Evolutionary conservation across 345 rosid species (phyloP).

Genomic region (Ailanthus altissimus): DNA sequence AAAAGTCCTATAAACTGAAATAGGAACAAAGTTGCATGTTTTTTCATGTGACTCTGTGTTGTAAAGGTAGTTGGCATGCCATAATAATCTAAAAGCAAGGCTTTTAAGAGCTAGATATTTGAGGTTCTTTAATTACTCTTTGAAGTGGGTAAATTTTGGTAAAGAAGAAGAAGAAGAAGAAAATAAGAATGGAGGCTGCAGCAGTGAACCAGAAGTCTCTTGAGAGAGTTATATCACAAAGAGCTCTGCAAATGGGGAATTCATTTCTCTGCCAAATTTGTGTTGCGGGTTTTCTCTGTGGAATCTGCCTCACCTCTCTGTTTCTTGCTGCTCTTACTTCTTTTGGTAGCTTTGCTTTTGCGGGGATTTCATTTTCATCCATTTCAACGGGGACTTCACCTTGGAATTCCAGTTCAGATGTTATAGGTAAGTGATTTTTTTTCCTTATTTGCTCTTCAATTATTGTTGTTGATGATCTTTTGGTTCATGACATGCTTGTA

Average conservation of each 20-base stretch:
- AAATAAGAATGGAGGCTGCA: conserved; percentile 51
- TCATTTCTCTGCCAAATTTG: conserved; percentile 94
- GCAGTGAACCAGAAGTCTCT: conserved; percentile 57
- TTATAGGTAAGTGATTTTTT: conserved; percentile 47
- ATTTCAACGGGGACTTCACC: conserved; percentile 44
- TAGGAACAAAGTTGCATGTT: not conserved
- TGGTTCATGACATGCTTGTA: not conserved
- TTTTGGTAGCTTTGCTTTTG: conserved; percentile 55
- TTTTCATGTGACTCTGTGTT: conserved; percentile 32
- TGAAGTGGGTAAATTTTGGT: not conserved
- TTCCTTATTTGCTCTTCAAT: not conserved
- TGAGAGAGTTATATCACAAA: conserved; percentile 82
- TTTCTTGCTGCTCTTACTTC: conserved; percentile 86
- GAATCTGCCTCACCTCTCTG: conserved; percentile 81
- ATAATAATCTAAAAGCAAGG: conserved; percentile 1
- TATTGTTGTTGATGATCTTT: not conserved
- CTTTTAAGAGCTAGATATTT: not conserved
- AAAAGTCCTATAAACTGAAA: not conserved
- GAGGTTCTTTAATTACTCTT: not conserved
- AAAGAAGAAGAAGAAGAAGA: conserved; percentile 12
- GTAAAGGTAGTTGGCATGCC: conserved; percentile 21
- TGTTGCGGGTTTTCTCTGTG: conserved; percentile 84
- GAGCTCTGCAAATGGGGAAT: conserved; percentile 74
- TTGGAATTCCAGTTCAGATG: conserved; percentile 56
- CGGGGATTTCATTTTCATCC: conserved; percentile 55